These are phyloP conservation scores for Penicillium sp. DNA, from an alignment of 2,329 filamentous ascomycete species.

Conservation along the genomic window DNA sequence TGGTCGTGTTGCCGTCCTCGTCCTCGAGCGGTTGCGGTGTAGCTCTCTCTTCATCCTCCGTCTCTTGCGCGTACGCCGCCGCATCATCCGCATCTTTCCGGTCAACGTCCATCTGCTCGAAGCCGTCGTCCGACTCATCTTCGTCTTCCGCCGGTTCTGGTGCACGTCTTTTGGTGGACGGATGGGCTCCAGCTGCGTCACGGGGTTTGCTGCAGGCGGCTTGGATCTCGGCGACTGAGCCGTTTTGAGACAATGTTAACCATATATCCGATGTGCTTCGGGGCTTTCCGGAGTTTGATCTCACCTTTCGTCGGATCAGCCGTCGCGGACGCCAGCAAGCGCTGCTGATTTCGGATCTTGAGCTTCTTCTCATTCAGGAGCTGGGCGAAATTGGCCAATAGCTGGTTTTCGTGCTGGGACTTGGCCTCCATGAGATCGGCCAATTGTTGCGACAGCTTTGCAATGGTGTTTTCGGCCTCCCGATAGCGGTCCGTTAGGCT, in stretches of 20 bases:
- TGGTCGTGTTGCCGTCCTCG: slow-evolving; percentile 22
- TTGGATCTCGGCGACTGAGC: slow-evolving; percentile 33
- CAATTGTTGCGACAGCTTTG: slow-evolving; percentile 56
- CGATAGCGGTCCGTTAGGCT: slow-evolving; percentile 44
- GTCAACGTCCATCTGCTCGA: slow-evolving; percentile 43
- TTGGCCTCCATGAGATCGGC: slow-evolving; percentile 61
- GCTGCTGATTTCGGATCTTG: slow-evolving; percentile 64
- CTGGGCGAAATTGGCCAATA: slow-evolving; percentile 60
- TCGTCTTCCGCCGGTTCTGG: slow-evolving; percentile 23
- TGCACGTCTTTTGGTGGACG: slow-evolving; percentile 33
- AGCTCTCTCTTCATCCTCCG: slow-evolving; percentile 29
- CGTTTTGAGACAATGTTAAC: neutral
- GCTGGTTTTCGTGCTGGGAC: slow-evolving; percentile 56
- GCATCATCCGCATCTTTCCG: neutral
- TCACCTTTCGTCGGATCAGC: slow-evolving; percentile 44
- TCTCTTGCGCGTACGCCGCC: slow-evolving; percentile 11
- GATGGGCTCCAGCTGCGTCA: slow-evolving; percentile 19
- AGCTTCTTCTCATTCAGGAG: slow-evolving; percentile 66
- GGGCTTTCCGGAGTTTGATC: neutral
- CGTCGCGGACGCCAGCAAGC: slow-evolving; percentile 55
- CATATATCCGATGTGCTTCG: neutral
- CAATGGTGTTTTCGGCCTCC: slow-evolving; percentile 53
- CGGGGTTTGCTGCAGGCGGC: slow-evolving; percentile 15
- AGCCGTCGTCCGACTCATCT: slow-evolving; percentile 36
- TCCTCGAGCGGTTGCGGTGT: slow-evolving; percentile 40